phyloP scores from a whole-genome alignment of 83 land plant genomes.

The Picea abies region DNA sequence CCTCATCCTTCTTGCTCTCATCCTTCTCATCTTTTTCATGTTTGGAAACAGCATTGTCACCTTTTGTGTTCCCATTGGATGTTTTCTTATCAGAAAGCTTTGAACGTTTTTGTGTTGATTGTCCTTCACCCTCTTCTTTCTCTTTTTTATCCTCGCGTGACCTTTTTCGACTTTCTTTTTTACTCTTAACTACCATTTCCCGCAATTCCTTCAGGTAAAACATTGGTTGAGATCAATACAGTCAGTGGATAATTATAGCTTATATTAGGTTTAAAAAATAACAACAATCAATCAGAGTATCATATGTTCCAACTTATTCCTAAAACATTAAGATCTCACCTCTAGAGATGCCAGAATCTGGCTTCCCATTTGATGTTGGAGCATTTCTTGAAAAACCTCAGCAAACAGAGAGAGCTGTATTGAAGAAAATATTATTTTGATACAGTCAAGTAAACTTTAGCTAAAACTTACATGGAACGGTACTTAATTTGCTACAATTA shows the following conservation, averaged over 20 bases:
- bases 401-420: conserved; percentile 90
- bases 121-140: conserved; percentile 27
- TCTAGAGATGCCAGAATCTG: conserved; percentile 63
- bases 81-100: conserved; percentile 27
- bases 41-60: conserved; percentile 15
- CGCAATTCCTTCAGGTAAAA: conserved; percentile 41
- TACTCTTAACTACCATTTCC: conserved; percentile 25
- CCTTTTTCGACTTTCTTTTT: conserved; percentile 44
- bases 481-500: neutral
- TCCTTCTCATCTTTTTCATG: conserved; percentile 40
- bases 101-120: conserved; percentile 32
- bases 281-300: neutral
- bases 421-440: neutral
- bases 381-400: conserved; percentile 86
- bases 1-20: conserved; percentile 21
- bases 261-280: neutral
- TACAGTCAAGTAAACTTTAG: neutral
- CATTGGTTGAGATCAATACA: neutral
- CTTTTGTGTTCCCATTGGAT: conserved; percentile 17
- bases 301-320: neutral
- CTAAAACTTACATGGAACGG: neutral
- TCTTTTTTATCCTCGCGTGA: conserved; percentile 36
- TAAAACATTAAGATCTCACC: conserved; percentile 40
- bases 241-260: neutral
- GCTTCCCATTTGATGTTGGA: conserved; percentile 88